Evolutionary conservation across 257 asterid species (phyloP), one percentile per base, ranked within the genome.

Genomic region (Gentiana dahurica): DNA sequence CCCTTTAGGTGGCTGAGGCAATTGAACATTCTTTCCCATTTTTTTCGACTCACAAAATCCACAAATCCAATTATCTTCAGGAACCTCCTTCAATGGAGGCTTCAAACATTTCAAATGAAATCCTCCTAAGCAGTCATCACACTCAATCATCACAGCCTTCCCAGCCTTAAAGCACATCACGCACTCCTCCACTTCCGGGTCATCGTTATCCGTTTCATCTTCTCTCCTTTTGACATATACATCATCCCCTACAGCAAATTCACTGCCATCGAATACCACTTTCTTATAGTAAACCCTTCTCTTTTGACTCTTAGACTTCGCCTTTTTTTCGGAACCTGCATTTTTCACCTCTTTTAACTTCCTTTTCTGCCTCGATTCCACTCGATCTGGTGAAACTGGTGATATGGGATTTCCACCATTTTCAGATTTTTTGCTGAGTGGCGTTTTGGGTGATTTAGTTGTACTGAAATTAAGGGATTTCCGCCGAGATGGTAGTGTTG

Each of bases 81-180:
- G 98, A 71, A 91, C 88, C 61, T 67, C 81, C 70, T 59, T 81
- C 56, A 85, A 55, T 1, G 97, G 97, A 0, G 96, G 98, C 61
- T 55, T 85, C 77, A 87, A 67, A 62, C 96, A 91, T 69, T 75
- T 85, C 72, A 87, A 73, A 73, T 91, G 98, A 77, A 83, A 87
- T 36, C 98, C 98, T 73, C 84, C 87, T 78, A 91, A 80, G 64
- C 98, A 91, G 58, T 85, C 94, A 60, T 87, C 98, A 63, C 96
- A 91, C 71, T 91, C 98, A 48, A 87, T 76, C 96, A 87, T 79
- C 56, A 87, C 54, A 38, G 65, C 71, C 57, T 32, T 76, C 52
- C 95, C 95, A 51, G 85, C 75, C 81, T 71, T 87, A 49, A 84
- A 85, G 58, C 98, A 87, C 54, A 87, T 77, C 67, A 86, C 68